Evolutionary conservation across 495 filamentous ascomycete genomes (phyloP).

Genomic region (Letharia lupina): DNA sequence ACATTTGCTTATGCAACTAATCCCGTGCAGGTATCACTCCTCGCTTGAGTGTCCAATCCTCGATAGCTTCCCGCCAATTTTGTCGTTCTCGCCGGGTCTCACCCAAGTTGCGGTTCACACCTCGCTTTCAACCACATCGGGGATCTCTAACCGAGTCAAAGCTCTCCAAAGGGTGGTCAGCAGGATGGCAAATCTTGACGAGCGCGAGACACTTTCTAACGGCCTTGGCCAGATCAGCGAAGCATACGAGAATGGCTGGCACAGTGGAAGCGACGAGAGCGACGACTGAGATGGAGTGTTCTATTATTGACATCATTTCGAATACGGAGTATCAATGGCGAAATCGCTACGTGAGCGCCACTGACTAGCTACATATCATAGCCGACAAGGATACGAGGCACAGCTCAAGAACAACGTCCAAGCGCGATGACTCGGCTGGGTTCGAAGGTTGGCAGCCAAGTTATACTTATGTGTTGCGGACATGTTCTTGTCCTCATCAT

Average conservation of each 20-base stretch:
- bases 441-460: not conserved
- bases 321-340: not conserved
- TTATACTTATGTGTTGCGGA: not conserved
- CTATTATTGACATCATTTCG: not conserved
- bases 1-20: conserved; percentile 8
- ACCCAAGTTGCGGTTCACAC: conserved; percentile 48
- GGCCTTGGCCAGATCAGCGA: conserved; percentile 80
- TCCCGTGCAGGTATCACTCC: conserved; percentile 44
- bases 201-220: conserved; percentile 73
- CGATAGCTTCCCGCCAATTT: conserved; percentile 72
- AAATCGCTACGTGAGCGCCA: not conserved
- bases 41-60: conserved; percentile 64
- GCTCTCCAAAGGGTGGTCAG: conserved; percentile 51
- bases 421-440: not conserved
- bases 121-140: conserved; percentile 64
- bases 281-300: conserved; percentile 35
- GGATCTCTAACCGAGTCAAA: conserved; percentile 61
- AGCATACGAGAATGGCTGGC: conserved; percentile 84
- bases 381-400: not conserved
- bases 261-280: conserved; percentile 72
- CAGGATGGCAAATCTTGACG: conserved; percentile 56
- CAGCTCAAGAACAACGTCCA: not conserved
- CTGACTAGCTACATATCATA: conserved; percentile 6
- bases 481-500: not conserved
- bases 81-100: conserved; percentile 35